Evolutionary conservation across 2,329 filamentous ascomycete genomes (phyloP).

Genomic region (Aspergillus puulaauensis): DNA sequence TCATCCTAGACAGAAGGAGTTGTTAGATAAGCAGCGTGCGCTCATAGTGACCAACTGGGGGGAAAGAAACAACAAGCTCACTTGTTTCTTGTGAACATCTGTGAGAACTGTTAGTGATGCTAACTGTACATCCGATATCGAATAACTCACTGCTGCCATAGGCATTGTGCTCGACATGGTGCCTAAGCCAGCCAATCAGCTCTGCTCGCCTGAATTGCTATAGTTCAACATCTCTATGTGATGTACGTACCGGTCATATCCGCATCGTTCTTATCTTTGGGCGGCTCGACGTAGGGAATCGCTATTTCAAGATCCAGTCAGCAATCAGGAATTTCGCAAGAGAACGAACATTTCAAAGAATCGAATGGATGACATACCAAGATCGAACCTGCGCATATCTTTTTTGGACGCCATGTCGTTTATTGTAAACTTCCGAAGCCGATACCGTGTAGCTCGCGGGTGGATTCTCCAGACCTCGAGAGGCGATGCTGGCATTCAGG

Average conservation of each 20-base stretch:
- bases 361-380: conserved; percentile 56
- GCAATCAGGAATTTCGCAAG: not conserved
- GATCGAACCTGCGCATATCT: conserved; percentile 72
- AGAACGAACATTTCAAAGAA: not conserved
- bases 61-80: conserved; percentile 41
- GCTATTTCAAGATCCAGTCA: conserved; percentile 53
- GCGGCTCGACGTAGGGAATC: conserved; percentile 81
- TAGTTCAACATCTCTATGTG: not conserved
- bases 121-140: conserved; percentile 8
- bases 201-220: not conserved
- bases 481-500: conserved; percentile 10
- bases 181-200: conserved; percentile 39
- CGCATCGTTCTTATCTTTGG: conserved; percentile 59
- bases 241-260: conserved; percentile 68
- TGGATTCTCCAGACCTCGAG: not conserved
- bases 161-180: conserved; percentile 76
- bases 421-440: conserved; percentile 1
- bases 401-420: conserved; percentile 65
- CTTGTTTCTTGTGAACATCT: conserved; percentile 90
- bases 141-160: conserved; percentile 73
- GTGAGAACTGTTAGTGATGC: conserved; percentile 19
- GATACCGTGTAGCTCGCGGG: not conserved
- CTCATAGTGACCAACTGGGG: not conserved
- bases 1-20: conserved; percentile 49
- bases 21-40: conserved; percentile 11